Percentiles rank a stretch among this genome's conserved stretches.
Conservation (phyloP, 768 basidiomycete species). For the Chiua virens region DNA sequence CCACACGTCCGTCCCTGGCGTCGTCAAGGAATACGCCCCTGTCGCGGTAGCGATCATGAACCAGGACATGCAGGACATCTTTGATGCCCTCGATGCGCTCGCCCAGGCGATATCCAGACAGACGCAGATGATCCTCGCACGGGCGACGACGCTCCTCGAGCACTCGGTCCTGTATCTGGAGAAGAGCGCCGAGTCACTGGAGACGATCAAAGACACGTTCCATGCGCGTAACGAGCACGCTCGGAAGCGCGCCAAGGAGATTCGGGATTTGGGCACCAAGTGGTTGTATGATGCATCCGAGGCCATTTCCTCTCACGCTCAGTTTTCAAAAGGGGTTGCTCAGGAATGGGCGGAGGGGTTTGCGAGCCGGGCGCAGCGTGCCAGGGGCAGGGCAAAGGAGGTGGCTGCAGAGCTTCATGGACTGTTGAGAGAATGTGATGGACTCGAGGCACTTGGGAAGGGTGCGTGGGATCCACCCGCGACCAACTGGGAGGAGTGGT, state of each 20-base stretch:
- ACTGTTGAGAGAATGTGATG: constrained; percentile 22
- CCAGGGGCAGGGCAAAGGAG: constrained; percentile 45
- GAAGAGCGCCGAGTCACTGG: constrained; percentile 38
- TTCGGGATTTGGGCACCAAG: constrained; percentile 49
- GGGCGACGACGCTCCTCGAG: constrained; percentile 42
- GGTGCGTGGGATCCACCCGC: constrained; percentile 17
- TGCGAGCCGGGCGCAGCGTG: constrained; percentile 40
- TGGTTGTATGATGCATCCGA: constrained; percentile 45
- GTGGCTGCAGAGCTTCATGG: constrained; percentile 38
- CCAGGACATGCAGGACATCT: constrained; percentile 55
- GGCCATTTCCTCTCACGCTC: constrained; percentile 41
- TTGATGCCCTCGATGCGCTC: constrained; percentile 60
- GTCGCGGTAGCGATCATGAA: constrained; percentile 44
- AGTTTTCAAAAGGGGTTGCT: constrained; percentile 44
- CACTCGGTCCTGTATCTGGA: constrained; percentile 41
- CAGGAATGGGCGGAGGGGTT: constrained; percentile 38
- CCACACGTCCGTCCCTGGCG: constrained; percentile 47
- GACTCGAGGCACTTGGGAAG: constrained; percentile 12
- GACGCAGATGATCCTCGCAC: constrained; percentile 23
- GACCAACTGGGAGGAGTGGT: constrained; percentile 22
- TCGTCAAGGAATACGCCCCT: constrained; percentile 48
- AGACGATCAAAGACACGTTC: constrained; percentile 39
- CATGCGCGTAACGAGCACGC: constrained; percentile 52
- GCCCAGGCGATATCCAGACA: constrained; percentile 51
- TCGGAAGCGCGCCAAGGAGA: constrained; percentile 50